Percentiles rank a stretch among this genome's conserved stretches.
These are phyloP conservation scores for Claviceps sp. DNA, from an alignment of 2,329 filamentous ascomycete genomes.

Conservation along the genomic window DNA sequence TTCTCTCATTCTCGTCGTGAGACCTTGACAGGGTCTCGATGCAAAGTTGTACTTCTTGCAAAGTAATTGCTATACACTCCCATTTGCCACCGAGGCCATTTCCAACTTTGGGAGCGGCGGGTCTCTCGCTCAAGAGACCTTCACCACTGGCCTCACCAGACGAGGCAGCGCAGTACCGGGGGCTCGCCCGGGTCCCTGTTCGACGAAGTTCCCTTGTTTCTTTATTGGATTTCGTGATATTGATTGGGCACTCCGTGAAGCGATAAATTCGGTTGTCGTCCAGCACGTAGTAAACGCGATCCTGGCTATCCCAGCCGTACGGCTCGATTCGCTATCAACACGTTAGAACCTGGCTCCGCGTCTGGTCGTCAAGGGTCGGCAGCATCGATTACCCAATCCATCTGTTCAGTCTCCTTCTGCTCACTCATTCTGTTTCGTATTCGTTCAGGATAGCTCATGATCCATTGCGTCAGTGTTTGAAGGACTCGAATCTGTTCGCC, in stretches of 20 bases:
- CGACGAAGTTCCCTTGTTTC: constrained; percentile 41
- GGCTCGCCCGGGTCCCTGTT: constrained; percentile 52
- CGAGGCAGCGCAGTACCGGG: constrained; percentile 50
- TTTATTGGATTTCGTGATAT: constrained; percentile 49
- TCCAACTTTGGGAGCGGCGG: constrained; percentile 16
- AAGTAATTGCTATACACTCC: constrained; percentile 78
- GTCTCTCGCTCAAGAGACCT: constrained; percentile 15
- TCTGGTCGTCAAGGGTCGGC: constrained; percentile 5
- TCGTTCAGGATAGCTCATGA: constrained; percentile 73
- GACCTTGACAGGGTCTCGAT: constrained; percentile 59
- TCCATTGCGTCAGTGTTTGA: constrained; percentile 82
- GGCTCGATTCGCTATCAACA: constrained; percentile 54
- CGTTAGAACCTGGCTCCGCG: constrained; percentile 8
- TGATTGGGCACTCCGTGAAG: constrained; percentile 56
- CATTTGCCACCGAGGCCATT: constrained; percentile 66
- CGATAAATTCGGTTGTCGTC: constrained; percentile 93
- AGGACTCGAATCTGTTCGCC: constrained; percentile 52
- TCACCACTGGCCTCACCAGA: constrained; percentile 13
- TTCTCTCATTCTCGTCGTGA: constrained; percentile 74
- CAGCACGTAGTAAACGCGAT: constrained; percentile 77
- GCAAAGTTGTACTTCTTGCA: constrained; percentile 63
- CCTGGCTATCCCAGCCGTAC: constrained; percentile 77
- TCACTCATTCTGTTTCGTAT: constrained; percentile 79
- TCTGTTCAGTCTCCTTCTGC: constrained; percentile 67
- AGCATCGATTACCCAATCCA: constrained; percentile 54